phyloP scores from a whole-genome alignment of 495 filamentous ascomycete species.

The Neurospora sp. region DNA sequence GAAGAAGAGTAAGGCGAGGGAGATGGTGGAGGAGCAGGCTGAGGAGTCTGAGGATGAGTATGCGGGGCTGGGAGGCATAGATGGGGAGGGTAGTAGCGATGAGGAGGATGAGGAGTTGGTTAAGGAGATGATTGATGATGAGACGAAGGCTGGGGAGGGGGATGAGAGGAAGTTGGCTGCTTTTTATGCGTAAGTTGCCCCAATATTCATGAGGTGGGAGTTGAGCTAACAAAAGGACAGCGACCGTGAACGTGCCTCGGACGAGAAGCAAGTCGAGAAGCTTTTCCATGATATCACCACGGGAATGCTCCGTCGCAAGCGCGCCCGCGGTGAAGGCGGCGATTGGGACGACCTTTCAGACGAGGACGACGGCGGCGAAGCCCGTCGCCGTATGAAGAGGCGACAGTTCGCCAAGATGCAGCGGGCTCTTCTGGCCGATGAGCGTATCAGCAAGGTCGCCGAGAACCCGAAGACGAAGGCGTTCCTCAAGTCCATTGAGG shows the following conservation, averaged over 20 bases:
- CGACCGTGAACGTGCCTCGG: constrained; percentile 54
- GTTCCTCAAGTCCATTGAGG: constrained; percentile 84
- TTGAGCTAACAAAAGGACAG: constrained; percentile 24
- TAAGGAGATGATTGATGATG: constrained; percentile 84
- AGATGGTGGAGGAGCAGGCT: constrained; percentile 85
- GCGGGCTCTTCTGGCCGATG: constrained; percentile 79
- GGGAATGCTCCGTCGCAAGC: constrained; percentile 71
- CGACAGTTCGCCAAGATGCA: constrained; percentile 87
- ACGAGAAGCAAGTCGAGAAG: constrained; percentile 81
- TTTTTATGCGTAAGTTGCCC: constrained; percentile 68
- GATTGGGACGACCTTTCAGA: constrained; percentile 77
- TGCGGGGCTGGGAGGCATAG: constrained; percentile 81
- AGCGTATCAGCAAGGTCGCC: constrained; percentile 81
- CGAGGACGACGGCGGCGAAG: constrained; percentile 72
- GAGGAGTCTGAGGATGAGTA: constrained; percentile 99
- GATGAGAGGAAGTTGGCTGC: constrained; percentile 76
- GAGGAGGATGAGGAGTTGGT: constrained; percentile 50
- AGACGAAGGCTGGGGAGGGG: constrained; percentile 53
- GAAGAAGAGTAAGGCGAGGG: constrained; percentile 77
- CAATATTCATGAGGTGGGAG: neutral
- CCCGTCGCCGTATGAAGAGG: constrained; percentile 70
- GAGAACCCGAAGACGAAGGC: constrained; percentile 83
- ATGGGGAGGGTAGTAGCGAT: constrained; percentile 73
- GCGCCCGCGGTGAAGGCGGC: constrained; percentile 34
- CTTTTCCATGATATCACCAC: constrained; percentile 86